A percentile compares a stretch with the other conserved stretches of the same genome.
phyloP scores from a whole-genome alignment of 345 rosid species.

The Eucalyptus shirleyi region DNA sequence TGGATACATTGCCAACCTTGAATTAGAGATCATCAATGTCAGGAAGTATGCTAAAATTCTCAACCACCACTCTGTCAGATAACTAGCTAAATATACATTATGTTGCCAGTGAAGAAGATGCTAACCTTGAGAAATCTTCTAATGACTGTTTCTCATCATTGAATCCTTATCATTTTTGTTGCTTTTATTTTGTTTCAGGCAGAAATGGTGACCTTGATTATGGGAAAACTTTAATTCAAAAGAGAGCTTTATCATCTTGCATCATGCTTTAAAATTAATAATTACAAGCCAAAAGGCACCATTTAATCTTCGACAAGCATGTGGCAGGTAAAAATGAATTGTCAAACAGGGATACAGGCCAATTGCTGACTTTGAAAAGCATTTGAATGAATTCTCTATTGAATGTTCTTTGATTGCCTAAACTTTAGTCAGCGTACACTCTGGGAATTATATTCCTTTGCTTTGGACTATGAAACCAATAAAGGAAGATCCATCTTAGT shows the following conservation, averaged over 20 bases:
- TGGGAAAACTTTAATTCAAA: background rate
- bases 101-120: background rate
- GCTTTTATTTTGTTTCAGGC: background rate
- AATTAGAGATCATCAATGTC: background rate
- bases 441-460: background rate
- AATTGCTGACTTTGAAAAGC: background rate
- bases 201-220: background rate
- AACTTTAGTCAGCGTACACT: background rate
- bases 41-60: background rate
- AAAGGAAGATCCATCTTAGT: background rate
- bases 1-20: background rate
- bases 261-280: background rate
- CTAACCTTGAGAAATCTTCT: background rate
- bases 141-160: background rate
- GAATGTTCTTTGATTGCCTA: background rate
- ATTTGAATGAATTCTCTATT: background rate
- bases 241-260: background rate
- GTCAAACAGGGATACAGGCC: background rate
- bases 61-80: background rate
- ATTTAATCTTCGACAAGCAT: background rate
- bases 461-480: background rate
- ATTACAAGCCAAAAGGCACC: background rate
- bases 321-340: background rate
- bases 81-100: background rate
- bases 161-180: background rate